Evolutionary conservation across 768 basidiomycete species (phyloP).

Genomic region (Russula ochroleuca): DNA sequence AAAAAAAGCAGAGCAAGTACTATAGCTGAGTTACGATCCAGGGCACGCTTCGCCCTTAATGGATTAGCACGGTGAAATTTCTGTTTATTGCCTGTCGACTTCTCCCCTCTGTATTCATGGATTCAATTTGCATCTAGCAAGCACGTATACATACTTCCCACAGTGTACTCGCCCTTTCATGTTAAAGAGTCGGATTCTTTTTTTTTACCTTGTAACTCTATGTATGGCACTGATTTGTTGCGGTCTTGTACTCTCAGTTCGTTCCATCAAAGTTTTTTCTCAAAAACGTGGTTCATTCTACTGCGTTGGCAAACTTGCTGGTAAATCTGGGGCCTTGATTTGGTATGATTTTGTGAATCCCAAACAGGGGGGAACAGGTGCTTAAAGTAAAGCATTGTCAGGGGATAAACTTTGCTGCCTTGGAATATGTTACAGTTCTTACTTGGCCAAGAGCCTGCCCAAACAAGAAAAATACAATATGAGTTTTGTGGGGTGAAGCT

Average conservation of each 20-base stretch:
- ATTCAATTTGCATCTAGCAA: constrained; percentile 14
- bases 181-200: neutral
- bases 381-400: too few relatives aligned
- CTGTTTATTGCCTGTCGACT: neutral
- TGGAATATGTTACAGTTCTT: too few relatives aligned
- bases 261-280: neutral
- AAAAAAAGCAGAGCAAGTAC: neutral
- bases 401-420: too few relatives aligned
- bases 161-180: constrained; percentile 3
- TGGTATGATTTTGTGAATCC: too few relatives aligned
- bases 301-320: too few relatives aligned
- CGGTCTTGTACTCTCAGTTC: constrained; percentile 16
- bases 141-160: constrained; percentile 13
- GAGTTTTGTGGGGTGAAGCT: neutral
- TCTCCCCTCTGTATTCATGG: neutral
- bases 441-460: too few relatives aligned
- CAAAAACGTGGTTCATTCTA: neutral
- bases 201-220: constrained; percentile 13
- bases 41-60: neutral
- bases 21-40: neutral
- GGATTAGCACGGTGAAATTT: neutral
- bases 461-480: neutral
- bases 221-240: constrained; percentile 17
- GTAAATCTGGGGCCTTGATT: too few relatives aligned
- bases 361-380: too few relatives aligned